These are phyloP conservation scores for Auricularia sp. DNA, from an alignment of 768 basidiomycete species.

Conservation along the genomic window DNA sequence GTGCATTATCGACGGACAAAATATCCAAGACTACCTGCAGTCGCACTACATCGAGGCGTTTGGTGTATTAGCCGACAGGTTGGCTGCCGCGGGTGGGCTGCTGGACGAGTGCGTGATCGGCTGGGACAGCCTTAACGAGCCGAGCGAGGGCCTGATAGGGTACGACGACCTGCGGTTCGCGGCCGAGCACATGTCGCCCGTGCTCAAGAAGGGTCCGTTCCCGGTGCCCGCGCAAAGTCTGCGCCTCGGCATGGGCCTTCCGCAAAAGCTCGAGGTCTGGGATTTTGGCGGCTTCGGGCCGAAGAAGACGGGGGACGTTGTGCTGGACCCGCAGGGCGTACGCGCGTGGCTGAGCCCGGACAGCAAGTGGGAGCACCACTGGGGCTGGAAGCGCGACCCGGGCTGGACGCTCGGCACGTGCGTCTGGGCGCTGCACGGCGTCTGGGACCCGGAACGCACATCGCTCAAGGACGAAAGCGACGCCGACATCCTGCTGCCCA, in stretches of 20 bases:
- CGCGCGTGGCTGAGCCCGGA: conserved; percentile 64
- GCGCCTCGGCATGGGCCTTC: conserved; percentile 78
- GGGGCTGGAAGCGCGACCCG: conserved; percentile 74
- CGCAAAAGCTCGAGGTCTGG: conserved; percentile 75
- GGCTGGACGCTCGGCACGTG: conserved; percentile 69
- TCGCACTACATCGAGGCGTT: conserved; percentile 66
- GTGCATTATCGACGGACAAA: conserved; percentile 80
- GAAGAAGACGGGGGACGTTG: conserved; percentile 56
- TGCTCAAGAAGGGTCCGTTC: conserved; percentile 74
- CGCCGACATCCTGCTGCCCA: conserved; percentile 52
- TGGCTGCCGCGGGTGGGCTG: conserved; percentile 63
- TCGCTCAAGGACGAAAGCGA: conserved; percentile 21
- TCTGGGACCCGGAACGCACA: conserved; percentile 52
- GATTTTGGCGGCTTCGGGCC: conserved; percentile 75
- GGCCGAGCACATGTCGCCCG: conserved; percentile 57
- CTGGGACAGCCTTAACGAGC: conserved; percentile 96
- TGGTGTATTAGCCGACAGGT: conserved; percentile 62
- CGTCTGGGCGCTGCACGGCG: conserved; percentile 80
- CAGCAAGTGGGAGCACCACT: conserved; percentile 35
- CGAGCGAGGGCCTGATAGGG: conserved; percentile 70
- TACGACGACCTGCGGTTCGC: conserved; percentile 58
- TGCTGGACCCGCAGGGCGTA: conserved; percentile 74
- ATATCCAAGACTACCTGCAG: conserved; percentile 86
- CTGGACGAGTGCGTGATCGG: conserved; percentile 85
- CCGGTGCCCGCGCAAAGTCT: conserved; percentile 82